Evolutionary conservation across 2,329 filamentous ascomycete species (phyloP), one percentile per base, ranked within the genome.

Genomic region (Cryoendolithus antarcticus): DNA sequence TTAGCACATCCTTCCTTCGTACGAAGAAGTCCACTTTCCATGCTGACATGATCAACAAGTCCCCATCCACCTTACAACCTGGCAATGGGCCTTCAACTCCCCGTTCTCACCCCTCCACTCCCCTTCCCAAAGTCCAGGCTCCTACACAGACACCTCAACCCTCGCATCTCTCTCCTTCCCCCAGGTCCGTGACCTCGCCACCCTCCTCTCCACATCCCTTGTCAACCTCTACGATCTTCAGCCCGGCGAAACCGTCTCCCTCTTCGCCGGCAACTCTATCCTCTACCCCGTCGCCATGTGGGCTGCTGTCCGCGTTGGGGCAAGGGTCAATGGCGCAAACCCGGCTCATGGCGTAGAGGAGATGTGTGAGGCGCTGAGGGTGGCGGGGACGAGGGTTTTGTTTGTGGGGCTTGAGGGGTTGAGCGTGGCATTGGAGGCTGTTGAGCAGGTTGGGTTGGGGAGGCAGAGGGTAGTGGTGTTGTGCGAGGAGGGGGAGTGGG

Each of bases 331-430:
- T 5, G 77, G 77, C 2, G 77, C 75, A 0, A 74, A 68, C n/a
- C 77, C 77, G 0, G 77, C 75, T 0, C 82, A 81, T 56, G 79
- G 73, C 39, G 64, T 74, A 9, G 77, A 82, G 34, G 78, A 82
- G 49, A 80, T 82, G 72, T 70, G 68, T 1, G 78, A 80, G 55
- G 75, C 75, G 1, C 60, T 82, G 3, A 69, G 71, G 47, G 75
- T 67, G 1, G 71, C 67, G 1, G 59, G 69, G 27, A 68, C 71
- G 2, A 74, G 67, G 42, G 70, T 73, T 39, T 50, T 78, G 3
- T 69, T 79, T 54, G 77, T 74, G 0, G 60, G 71, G 0, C 64
- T 66, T 0, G 62, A 62, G 2, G 70, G 65, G 5, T 62, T 76
- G 49, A 59, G 70, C 6, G 65, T 75, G 13, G 73, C 72, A 1